phyloP scores from a whole-genome alignment of 2,329 filamentous ascomycete species.

The Tetracladium maxilliforme region DNA sequence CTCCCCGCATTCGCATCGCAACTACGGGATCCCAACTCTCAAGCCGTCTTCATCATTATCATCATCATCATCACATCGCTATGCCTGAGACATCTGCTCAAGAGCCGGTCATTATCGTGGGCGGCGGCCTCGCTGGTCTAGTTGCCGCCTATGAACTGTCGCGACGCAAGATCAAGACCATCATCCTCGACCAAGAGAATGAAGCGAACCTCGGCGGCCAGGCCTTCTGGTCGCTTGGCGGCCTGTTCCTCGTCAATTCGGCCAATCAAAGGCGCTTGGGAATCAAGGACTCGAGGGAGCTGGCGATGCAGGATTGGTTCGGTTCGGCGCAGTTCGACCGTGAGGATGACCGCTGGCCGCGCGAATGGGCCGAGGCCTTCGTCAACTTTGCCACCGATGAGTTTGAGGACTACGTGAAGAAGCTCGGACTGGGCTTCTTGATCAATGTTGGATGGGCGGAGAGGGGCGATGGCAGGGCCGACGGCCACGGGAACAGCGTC shows the following conservation, averaged over 20 bases:
- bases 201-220: conserved; percentile 41
- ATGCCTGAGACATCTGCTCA: too few species aligned
- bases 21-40: too few species aligned
- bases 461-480: conserved; percentile 36
- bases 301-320: conserved; percentile 45
- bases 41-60: too few species aligned
- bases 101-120: conserved; percentile 41
- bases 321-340: conserved; percentile 43
- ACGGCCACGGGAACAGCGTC: conserved; percentile 46
- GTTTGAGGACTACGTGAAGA: conserved; percentile 42
- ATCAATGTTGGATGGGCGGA: conserved; percentile 46
- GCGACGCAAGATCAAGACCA: conserved; percentile 28
- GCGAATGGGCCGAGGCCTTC: conserved; percentile 47
- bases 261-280: conserved; percentile 39
- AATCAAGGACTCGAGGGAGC: conserved; percentile 39
- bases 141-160: conserved; percentile 43
- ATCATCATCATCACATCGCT: too few species aligned
- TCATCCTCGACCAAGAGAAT: conserved; percentile 45
- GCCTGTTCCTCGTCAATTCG: conserved; percentile 44
- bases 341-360: conserved; percentile 38
- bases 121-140: conserved; percentile 41
- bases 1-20: too few species aligned
- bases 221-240: conserved; percentile 49
- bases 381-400: conserved; percentile 44
- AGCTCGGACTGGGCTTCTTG: conserved; percentile 34